Evolutionary conservation across 2,329 filamentous ascomycete species (phyloP).

Genomic region (Clonostachys sp.): DNA sequence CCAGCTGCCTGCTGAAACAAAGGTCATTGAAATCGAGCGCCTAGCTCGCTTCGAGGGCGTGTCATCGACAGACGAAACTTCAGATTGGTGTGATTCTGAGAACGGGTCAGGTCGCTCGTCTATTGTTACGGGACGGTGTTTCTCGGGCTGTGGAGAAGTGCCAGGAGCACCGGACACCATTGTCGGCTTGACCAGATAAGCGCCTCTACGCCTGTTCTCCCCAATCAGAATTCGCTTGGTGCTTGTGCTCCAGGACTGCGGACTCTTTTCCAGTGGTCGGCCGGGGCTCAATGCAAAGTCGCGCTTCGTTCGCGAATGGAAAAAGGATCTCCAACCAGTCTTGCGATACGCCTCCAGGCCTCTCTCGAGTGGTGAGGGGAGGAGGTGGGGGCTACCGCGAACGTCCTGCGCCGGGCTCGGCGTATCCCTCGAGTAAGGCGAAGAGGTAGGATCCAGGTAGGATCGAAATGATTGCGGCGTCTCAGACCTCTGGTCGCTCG

Average conservation of each 20-base stretch:
- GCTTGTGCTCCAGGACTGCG: slow-evolving; percentile 11
- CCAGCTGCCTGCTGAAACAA: slow-evolving; percentile 52
- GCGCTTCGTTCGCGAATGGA: slow-evolving; percentile 35
- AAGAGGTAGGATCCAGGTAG: slow-evolving; percentile 11
- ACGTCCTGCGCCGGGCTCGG: neutral
- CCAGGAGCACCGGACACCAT: slow-evolving; percentile 22
- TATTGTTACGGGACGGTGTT: slow-evolving; percentile 4
- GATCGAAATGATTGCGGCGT: slow-evolving; percentile 48
- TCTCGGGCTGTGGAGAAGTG: slow-evolving; percentile 8
- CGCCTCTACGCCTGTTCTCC: slow-evolving; percentile 6
- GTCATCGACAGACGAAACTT: slow-evolving; percentile 6
- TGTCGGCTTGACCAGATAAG: slow-evolving; percentile 27
- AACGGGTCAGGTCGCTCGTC: slow-evolving; percentile 10
- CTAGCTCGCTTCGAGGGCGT: slow-evolving; percentile 39
- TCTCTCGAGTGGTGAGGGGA: slow-evolving; percentile 15
- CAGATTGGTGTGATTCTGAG: slow-evolving; percentile 13
- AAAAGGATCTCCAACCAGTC: slow-evolving; percentile 50
- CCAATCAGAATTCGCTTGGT: slow-evolving; percentile 19
- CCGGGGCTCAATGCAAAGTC: slow-evolving; percentile 5
- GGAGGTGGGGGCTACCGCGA: slow-evolving; percentile 12
- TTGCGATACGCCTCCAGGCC: slow-evolving; percentile 6
- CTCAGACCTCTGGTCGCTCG: slow-evolving; percentile 72
- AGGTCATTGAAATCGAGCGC: slow-evolving; percentile 56
- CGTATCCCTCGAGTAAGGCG: slow-evolving; percentile 6
- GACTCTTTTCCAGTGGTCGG: slow-evolving; percentile 12